Evolutionary conservation across 176 grass and related monocot genomes (phyloP).

Genomic region (Pharus latifolius): DNA sequence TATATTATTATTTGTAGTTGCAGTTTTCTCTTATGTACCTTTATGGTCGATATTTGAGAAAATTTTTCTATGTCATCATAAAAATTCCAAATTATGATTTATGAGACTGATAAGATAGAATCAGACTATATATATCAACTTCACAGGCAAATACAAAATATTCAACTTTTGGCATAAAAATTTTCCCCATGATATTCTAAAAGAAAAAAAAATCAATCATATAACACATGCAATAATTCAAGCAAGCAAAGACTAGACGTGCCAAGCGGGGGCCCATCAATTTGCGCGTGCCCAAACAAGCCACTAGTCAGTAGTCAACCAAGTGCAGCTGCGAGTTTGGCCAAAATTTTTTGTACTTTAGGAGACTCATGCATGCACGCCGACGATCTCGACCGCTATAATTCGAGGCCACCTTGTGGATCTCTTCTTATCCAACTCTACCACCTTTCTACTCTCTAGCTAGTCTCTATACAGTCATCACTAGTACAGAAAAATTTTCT

Average conservation of each 20-base stretch:
- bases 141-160: too few relatives aligned
- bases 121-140: too few relatives aligned
- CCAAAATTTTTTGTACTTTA: neutral
- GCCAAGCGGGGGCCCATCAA: neutral
- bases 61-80: too few relatives aligned
- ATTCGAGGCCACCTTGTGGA: neutral
- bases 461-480: neutral
- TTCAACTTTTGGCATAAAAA: too few relatives aligned
- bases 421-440: neutral
- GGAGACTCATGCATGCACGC: neutral
- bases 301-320: slow-evolving; percentile 16
- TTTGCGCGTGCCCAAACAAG: neutral
- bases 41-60: too few relatives aligned
- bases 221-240: neutral
- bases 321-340: slow-evolving; percentile 17
- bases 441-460: neutral
- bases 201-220: too few relatives aligned
- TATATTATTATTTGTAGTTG: too few relatives aligned
- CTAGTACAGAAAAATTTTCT: too few relatives aligned
- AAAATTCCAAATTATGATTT: too few relatives aligned
- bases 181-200: too few relatives aligned
- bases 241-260: neutral
- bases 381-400: neutral
- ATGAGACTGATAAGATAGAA: too few relatives aligned
- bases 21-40: too few relatives aligned